Evolutionary conservation across 768 basidiomycete genomes (phyloP), one percentile per base, ranked within the genome.

Genomic region (Collybia sp.): DNA sequence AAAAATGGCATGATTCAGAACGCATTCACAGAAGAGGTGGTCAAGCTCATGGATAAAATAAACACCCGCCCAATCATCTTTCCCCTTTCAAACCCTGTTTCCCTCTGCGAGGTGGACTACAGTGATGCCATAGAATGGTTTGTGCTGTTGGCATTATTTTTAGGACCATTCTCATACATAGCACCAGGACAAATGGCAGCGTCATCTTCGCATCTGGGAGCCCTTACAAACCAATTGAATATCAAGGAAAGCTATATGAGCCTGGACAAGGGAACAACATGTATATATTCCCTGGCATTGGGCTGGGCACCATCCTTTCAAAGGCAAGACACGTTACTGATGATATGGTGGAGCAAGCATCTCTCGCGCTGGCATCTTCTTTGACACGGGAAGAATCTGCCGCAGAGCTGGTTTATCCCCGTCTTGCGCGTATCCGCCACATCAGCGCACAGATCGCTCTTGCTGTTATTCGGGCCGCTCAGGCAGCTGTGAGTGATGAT

Each of bases 231-330:
- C 59, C 75, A 2, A 62, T 80, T 38, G 68, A 70, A 40, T 73
- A 65, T 56, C 61, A 73, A 30, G 77, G 76, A 18, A 73, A 67
- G 38, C 49, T 54, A 0, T 67, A 77, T 50, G 80, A 83, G 50
- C 78, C 88, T 1, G 85, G 83, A 0, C 88, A 90, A 60, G 85
- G 86, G 9, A 90, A 90, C 63, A 90, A 88, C 65, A 84, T 88
- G 82, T 82, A 82, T 62, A 79, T 81, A 54, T 80, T 79, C 63
- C 76, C 75, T 13, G 74, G 75, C 13, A 64, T 87, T 47, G 85
- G 84, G 1, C 64, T 85, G 49, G 84, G 84, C 4, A 55, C 77
- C 8, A 79, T 85, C 53, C 66, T 85, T 36, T 69, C 78, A 50
- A 72, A 76, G 52, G 73, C 83, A 2, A 69, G 61, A 12, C 76